Conservation (phyloP, 1,284 basidiomycete genomes). For the Ustilago vetiveriae region DNA sequence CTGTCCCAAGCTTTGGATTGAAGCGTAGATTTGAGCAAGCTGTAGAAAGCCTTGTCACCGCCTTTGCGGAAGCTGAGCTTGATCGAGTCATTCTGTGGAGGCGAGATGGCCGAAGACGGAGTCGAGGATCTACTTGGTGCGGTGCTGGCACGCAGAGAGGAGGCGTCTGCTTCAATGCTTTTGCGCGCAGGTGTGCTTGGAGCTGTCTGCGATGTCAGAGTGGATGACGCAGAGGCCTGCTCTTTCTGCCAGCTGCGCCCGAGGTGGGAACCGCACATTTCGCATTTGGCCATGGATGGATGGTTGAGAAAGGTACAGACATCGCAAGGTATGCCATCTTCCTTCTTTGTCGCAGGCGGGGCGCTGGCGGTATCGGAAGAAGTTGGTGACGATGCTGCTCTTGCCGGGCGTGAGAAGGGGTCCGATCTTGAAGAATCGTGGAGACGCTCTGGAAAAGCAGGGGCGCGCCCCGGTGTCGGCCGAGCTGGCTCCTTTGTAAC, state of each 20-base stretch:
- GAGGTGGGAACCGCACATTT: slow-evolving; percentile 84
- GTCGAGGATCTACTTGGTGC: slow-evolving; percentile 66
- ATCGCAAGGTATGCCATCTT: slow-evolving; percentile 71
- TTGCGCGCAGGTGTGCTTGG: slow-evolving; percentile 29
- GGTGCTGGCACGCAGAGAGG: slow-evolving; percentile 26
- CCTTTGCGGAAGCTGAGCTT: slow-evolving; percentile 86
- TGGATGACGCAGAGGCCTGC: slow-evolving; percentile 37
- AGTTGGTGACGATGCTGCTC: slow-evolving; percentile 10
- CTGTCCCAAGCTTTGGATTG: slow-evolving; percentile 78
- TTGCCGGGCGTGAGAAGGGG: slow-evolving; percentile 14
- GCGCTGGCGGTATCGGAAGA: not conserved
- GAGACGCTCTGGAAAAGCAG: slow-evolving; percentile 2
- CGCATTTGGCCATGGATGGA: slow-evolving; percentile 78
- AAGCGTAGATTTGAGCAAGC: slow-evolving; percentile 79
- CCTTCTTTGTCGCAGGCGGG: not conserved
- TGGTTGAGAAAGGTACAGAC: slow-evolving; percentile 94
- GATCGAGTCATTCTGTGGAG: slow-evolving; percentile 69
- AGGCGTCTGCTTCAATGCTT: slow-evolving; percentile 35
- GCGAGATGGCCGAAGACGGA: slow-evolving; percentile 72
- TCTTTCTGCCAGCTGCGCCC: slow-evolving; percentile 48
- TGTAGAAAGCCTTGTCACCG: slow-evolving; percentile 86
- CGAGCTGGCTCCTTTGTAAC: slow-evolving; percentile 47
- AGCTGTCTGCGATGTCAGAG: slow-evolving; percentile 15
- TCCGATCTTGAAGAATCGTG: slow-evolving; percentile 7
- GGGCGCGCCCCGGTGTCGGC: slow-evolving; percentile 15